Evolutionary conservation across 495 filamentous ascomycete species (phyloP).

Genomic region (Mytilinidion resinicola): DNA sequence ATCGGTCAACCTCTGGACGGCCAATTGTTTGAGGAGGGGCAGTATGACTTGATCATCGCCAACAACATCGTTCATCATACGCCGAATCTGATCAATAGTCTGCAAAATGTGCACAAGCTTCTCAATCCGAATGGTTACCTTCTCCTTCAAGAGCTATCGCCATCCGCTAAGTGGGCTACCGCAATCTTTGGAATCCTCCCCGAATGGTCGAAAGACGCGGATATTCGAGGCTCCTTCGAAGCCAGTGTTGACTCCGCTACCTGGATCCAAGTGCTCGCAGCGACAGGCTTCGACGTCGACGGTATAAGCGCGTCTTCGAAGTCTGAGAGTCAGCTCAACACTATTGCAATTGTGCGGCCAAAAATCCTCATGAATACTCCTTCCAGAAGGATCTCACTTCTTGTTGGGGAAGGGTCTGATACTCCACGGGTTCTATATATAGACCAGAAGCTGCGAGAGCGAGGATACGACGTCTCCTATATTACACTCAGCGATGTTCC

Average conservation of each 20-base stretch:
- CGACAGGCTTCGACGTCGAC: neutral
- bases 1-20: neutral
- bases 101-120: neutral
- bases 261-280: neutral
- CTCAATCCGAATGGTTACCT: neutral
- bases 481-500: neutral
- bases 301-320: neutral
- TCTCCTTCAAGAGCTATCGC: neutral
- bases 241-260: neutral
- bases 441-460: neutral
- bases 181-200: neutral
- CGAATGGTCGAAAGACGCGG: neutral
- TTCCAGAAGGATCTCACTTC: neutral
- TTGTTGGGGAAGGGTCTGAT: neutral
- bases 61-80: neutral
- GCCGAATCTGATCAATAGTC: neutral
- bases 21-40: neutral
- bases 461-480: neutral
- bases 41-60: slow-evolving; percentile 1
- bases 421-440: neutral
- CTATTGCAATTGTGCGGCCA: neutral
- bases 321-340: neutral
- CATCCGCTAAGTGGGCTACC: neutral
- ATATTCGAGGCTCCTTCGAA: neutral
- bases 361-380: neutral